Evolutionary conservation across 2,329 filamentous ascomycete genomes (phyloP).

Genomic region (Uncinocarpus reesii): DNA sequence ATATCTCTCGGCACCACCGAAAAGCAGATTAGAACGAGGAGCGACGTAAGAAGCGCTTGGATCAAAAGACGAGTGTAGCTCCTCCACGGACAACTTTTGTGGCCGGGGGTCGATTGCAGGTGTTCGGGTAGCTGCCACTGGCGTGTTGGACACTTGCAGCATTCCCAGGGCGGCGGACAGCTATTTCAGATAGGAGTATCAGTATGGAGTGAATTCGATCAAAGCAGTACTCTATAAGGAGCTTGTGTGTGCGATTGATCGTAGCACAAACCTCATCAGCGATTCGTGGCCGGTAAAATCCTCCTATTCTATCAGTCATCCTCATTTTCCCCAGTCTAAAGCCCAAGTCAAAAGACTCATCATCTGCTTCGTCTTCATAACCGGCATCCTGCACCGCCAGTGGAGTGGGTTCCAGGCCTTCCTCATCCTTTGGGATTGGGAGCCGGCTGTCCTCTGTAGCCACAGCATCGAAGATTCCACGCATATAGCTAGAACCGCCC

Average conservation of each 20-base stretch:
- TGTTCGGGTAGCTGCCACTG: not conserved
- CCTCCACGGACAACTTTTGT: slow-evolving; percentile 1
- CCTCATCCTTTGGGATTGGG: slow-evolving; percentile 43
- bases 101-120: not conserved
- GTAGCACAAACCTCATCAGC: slow-evolving; percentile 55
- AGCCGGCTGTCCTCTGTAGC: slow-evolving; percentile 37
- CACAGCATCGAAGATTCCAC: slow-evolving; percentile 39
- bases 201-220: not conserved
- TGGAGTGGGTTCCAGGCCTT: slow-evolving; percentile 51
- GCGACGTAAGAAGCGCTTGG: slow-evolving; percentile 58
- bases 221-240: not conserved
- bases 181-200: not conserved
- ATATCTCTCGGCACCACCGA: slow-evolving; percentile 42
- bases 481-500: slow-evolving; percentile 25
- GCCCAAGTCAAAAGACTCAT: slow-evolving; percentile 61
- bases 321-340: slow-evolving; percentile 61
- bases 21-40: slow-evolving; percentile 58
- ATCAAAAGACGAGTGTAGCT: slow-evolving; percentile 43
- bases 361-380: slow-evolving; percentile 55
- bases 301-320: slow-evolving; percentile 64
- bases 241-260: no score
- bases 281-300: slow-evolving; percentile 59
- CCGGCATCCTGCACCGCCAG: slow-evolving; percentile 55
- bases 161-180: slow-evolving; percentile 3
- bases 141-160: slow-evolving; percentile 1